phyloP scores from a whole-genome alignment of 495 filamentous ascomycete genomes.

The Podospora appendiculata region DNA sequence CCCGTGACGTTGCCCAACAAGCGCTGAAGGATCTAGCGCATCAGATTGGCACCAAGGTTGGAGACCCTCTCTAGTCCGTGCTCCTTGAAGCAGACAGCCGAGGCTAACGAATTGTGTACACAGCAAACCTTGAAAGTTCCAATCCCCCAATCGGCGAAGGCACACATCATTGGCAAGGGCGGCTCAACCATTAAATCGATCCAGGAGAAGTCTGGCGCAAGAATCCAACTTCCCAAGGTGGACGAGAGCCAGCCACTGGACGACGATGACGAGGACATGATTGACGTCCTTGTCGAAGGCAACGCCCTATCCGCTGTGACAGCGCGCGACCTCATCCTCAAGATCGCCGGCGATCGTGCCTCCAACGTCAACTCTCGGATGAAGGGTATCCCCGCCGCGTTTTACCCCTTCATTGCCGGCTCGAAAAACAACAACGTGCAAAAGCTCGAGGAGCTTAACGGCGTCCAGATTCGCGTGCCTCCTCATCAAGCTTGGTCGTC shows the following conservation, averaged over 20 bases:
- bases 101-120: conserved; percentile 1
- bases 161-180: conserved; percentile 84
- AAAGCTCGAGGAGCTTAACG: conserved; percentile 54
- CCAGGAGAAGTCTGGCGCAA: conserved; percentile 74
- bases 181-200: conserved; percentile 86
- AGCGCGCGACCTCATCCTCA: conserved; percentile 72
- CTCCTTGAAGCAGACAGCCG: background rate
- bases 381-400: conserved; percentile 78
- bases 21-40: conserved; percentile 79
- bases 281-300: conserved; percentile 84
- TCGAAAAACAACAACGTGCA: conserved; percentile 60
- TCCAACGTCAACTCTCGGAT: conserved; percentile 71
- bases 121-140: conserved; percentile 67
- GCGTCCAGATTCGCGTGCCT: conserved; percentile 70
- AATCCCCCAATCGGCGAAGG: conserved; percentile 72
- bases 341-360: conserved; percentile 77
- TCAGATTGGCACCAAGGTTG: conserved; percentile 78
- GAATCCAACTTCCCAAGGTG: conserved; percentile 76
- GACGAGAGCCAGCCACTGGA: conserved; percentile 50
- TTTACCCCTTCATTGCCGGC: conserved; percentile 91
- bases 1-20: conserved; percentile 66
- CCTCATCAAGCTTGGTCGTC: conserved; percentile 65
- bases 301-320: conserved; percentile 76
- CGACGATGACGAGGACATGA: conserved; percentile 75
- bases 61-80: conserved; percentile 8